phyloP scores from a whole-genome alignment of 768 basidiomycete species.

The Suillus cothurnatus region DNA sequence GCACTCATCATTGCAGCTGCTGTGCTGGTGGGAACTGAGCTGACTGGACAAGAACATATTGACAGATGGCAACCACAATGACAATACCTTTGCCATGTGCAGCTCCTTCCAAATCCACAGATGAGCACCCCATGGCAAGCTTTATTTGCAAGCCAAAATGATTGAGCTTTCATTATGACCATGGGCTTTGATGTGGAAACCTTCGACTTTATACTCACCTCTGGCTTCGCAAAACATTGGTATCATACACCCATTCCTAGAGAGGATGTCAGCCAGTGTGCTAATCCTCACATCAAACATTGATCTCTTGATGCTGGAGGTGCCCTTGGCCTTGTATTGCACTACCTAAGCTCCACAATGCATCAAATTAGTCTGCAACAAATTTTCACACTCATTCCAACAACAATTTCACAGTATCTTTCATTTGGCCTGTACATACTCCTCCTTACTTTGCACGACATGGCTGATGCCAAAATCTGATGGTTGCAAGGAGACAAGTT shows the following conservation, averaged over 20 bases:
- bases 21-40: not conserved
- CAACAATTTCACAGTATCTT: slow-evolving; percentile 39
- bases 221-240: not conserved
- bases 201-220: not conserved
- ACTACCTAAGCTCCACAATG: slow-evolving; percentile 25
- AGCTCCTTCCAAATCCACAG: not conserved
- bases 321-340: too few species aligned
- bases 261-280: too few species aligned
- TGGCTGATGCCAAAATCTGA: slow-evolving; percentile 32
- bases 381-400: slow-evolving; percentile 44
- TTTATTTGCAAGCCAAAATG: not conserved
- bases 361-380: slow-evolving; percentile 39
- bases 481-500: slow-evolving; percentile 36
- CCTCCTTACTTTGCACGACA: slow-evolving; percentile 26
- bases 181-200: not conserved
- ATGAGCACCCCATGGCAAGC: not conserved
- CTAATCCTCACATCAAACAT: not conserved
- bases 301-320: not conserved
- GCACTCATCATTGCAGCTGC: not conserved
- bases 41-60: not conserved
- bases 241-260: too few species aligned
- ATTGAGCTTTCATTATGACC: not conserved
- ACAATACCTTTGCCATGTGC: not conserved
- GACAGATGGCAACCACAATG: not conserved
- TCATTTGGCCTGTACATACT: slow-evolving; percentile 36